Evolutionary conservation across 495 filamentous ascomycete species (phyloP).

Genomic region (Hypoxylon crocopeplum): DNA sequence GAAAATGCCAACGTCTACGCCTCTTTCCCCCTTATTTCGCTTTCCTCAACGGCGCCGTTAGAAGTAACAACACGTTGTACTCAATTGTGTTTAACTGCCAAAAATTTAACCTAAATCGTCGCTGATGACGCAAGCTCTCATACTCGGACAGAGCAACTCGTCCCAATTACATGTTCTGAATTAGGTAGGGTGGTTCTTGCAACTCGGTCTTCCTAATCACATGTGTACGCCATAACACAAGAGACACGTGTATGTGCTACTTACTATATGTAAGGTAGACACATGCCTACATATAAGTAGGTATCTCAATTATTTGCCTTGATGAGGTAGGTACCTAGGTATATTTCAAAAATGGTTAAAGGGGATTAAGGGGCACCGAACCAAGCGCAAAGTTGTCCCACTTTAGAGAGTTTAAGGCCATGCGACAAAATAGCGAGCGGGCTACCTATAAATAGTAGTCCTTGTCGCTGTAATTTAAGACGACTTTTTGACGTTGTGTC

Average conservation of each 20-base stretch:
- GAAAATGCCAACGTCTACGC: constrained; percentile 10
- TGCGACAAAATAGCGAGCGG: too few species aligned
- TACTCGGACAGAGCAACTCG: too few species aligned
- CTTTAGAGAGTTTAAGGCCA: constrained; percentile 6
- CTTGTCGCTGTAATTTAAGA: too few species aligned
- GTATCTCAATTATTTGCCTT: background rate
- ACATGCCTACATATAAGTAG: too few species aligned
- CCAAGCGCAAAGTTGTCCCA: background rate
- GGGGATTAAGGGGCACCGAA: constrained; percentile 1
- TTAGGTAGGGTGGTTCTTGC: too few species aligned
- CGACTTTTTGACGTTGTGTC: too few species aligned
- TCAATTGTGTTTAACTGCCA: background rate
- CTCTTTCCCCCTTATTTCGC: background rate
- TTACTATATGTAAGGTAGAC: too few species aligned
- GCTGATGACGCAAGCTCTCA: constrained; percentile 30
- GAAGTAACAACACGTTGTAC: background rate
- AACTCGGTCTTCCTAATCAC: background rate
- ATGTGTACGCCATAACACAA: background rate
- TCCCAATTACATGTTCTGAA: too few species aligned
- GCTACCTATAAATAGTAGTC: too few species aligned
- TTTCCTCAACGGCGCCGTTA: too few species aligned
- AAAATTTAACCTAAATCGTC: constrained; percentile 18
- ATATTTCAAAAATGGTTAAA: background rate
- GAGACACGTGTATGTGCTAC: background rate
- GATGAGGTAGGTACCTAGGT: background rate